Evolutionary conservation across 2,329 filamentous ascomycete species (phyloP), one percentile per base, ranked within the genome.

Genomic region (Truncatella angustata): DNA sequence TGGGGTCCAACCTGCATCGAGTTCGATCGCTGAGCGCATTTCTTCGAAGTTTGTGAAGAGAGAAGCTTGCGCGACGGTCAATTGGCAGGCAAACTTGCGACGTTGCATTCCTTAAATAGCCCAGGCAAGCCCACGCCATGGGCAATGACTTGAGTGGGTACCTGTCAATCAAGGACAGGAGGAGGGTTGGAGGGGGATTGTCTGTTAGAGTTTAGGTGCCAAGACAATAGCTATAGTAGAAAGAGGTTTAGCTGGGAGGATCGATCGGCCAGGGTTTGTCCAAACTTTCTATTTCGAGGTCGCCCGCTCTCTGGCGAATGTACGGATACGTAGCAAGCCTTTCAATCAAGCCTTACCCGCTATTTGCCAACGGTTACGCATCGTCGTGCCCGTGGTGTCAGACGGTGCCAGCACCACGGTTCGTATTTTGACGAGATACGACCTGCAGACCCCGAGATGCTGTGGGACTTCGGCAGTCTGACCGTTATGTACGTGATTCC

Each of bases 1-100:
- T 50, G 52, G 24, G 18, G 42, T 53, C 48, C 42, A 24, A 50
- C 30, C 23, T 12, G 21, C 52, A 54, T 54, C 36, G 52, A 40
- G 42, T 42, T 12, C 37, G 37, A 47, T 24, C 26, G 44, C 40
- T 34, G 42, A 24, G 42, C 35, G 50, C 52, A 51, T 54, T 12
- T 39, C 39, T 49, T 18, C 18, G n/a, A 26, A 30, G n/a, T 21
- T 23, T 21, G 39, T 21, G 14, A 21, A n/a, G 14, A 40, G 37
- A 21, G 16, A 18, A 16, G 24, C 21, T 7, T 12, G 23, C 2
- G 40, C 4, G 9, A 9, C 18, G 21, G 18, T 16, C 11, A 28
- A 14, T 37, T 18, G 5, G 37, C 20, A 18, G 37, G 37, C n/a
- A 18, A 5, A 9, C 6, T 40, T 18, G n/a, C 12, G 14, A 11